Conservation (phyloP, 768 basidiomycete genomes). For the Suillus fuscotomentosus region DNA sequence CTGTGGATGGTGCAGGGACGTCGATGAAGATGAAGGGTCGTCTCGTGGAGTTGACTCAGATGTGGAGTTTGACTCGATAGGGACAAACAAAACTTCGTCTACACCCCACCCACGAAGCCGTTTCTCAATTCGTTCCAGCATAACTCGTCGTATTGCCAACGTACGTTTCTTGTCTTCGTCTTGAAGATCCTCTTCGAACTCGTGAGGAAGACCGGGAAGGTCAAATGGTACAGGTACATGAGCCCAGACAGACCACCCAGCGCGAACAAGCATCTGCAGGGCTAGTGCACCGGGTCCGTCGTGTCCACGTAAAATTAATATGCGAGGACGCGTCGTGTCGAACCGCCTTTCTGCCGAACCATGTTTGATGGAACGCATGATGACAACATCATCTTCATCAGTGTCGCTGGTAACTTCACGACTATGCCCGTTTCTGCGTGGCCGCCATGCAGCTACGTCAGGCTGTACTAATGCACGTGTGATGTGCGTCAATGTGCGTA, state of each 20-base stretch:
- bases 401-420: conserved; percentile 22
- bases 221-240: conserved; percentile 48
- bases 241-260: conserved; percentile 74
- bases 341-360: conserved; percentile 11
- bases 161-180: conserved; percentile 32
- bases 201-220: conserved; percentile 34
- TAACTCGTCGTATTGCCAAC: conserved; percentile 38
- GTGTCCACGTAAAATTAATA: conserved; percentile 72
- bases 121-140: conserved; percentile 49
- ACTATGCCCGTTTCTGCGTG: conserved; percentile 8
- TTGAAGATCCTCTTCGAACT: conserved; percentile 29
- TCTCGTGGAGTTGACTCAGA: conserved; percentile 18
- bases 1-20: conserved; percentile 22
- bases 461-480: conserved; percentile 23
- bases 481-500: conserved; percentile 58
- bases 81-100: conserved; percentile 71
- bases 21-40: conserved; percentile 21
- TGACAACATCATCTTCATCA: background rate
- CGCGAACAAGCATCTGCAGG: conserved; percentile 68
- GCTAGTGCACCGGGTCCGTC: conserved; percentile 76
- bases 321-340: conserved; percentile 31
- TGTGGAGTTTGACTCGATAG: conserved; percentile 20
- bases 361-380: background rate
- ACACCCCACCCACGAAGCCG: conserved; percentile 68
- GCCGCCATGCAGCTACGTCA: background rate